Base-by-base conservation (phyloP, 1,139 yeast species). In the Chernovozyma sophiae-reginae region DNA sequence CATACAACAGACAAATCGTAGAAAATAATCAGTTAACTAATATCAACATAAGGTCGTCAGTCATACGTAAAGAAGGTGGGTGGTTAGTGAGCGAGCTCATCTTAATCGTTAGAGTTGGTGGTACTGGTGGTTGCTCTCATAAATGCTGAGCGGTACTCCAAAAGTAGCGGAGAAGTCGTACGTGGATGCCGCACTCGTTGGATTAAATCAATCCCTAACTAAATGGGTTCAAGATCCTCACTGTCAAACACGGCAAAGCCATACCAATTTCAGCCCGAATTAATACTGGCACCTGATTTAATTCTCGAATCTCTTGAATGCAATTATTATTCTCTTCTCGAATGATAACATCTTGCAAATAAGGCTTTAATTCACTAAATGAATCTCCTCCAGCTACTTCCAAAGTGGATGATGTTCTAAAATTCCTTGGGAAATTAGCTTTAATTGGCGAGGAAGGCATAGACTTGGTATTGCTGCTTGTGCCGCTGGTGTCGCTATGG, bases 211-310 rank as follows among this genome's bases (percentile, higher is more conserved):
- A 20, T 20, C 23, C 10, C 23, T 20, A 20, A 20, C 23, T 58
- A 59, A 89, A 92, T 26, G 98, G 98, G 53, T 92, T 92, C 53
- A 90, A 70, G n/a, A 92, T 84, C 52, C 96, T 78, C 11, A 92
- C 96, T 3, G 97, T 86, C 54, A 92, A 73, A 58, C 97, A 90
- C 13, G 98, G 98, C 41, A 92, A 72, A 1, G 95, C 89, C 90
- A 86, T 87, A 36, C 96, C 97, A 38, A 89, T 79, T 58, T 90
- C 97, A 0, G 97, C 95, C 48, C 97, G 74, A 44, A 92, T 68
- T 44, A 92, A 68, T 16, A 92, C 81, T 13, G 97, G 97, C 33
- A 92, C 85, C 52, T 79, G 81, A 36, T 74, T 74, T 51, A 90
- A 66, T 51, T 86, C 94, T 43, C 76, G 72, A 37, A 92, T 81